A percentile compares a stretch with the other conserved stretches of the same genome.
Conservation (phyloP, 441 rosid species). For the Corymbia citriodora region DNA sequence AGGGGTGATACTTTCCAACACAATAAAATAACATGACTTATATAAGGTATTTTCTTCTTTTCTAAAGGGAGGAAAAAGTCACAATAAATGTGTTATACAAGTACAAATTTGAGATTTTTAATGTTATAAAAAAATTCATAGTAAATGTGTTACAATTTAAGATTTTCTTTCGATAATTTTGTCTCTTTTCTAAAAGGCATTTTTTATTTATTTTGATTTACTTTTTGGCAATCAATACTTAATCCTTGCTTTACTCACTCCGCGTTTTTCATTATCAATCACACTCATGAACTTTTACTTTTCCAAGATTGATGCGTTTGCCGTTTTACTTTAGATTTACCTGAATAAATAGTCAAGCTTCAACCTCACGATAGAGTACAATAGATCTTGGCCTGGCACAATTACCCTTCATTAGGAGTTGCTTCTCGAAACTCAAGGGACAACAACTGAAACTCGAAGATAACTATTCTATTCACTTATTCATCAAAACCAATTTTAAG, state of each 20-base stretch:
- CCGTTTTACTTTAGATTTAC: neutral
- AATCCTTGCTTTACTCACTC: neutral
- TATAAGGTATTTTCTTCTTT: neutral
- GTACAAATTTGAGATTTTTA: neutral
- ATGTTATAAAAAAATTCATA: neutral
- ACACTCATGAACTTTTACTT: neutral
- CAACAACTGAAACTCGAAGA: fast-evolving
- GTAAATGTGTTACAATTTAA: fast-evolving
- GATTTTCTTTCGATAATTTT: neutral
- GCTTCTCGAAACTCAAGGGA: neutral
- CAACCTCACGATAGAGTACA: neutral
- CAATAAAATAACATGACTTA: neutral
- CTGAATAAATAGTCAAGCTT: neutral
- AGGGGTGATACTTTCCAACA: neutral
- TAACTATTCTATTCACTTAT: fast-evolving
- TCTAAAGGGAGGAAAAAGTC: neutral
- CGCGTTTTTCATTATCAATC: neutral
- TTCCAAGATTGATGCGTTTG: neutral
- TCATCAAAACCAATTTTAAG: no score
- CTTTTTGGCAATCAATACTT: neutral
- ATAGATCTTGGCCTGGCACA: fast-evolving
- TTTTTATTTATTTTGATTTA: neutral
- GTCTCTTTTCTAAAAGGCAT: neutral
- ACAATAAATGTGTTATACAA: fast-evolving
- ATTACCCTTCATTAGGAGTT: neutral